Evolutionary conservation across 345 rosid species (phyloP).

Genomic region (Erysimum cheiranthoides): DNA sequence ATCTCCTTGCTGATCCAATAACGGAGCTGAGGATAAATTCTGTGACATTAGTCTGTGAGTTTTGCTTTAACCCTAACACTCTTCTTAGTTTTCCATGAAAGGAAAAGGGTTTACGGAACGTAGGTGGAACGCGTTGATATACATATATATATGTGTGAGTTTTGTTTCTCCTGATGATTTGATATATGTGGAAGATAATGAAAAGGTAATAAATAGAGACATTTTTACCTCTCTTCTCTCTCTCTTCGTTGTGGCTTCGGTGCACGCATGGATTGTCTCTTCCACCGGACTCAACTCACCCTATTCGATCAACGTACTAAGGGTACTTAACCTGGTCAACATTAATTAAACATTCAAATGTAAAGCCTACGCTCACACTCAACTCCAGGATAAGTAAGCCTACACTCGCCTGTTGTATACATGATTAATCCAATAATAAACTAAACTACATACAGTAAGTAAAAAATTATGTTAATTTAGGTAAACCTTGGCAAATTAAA

Average conservation of each 20-base stretch:
- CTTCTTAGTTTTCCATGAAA: conserved; percentile 2
- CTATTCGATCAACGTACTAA: neutral
- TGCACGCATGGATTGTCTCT: neutral
- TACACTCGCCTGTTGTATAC: too few species aligned
- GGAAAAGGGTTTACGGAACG: conserved; percentile 6
- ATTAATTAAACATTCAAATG: neutral
- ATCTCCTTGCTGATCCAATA: conserved; percentile 67
- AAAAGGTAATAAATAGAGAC: conserved; percentile 13
- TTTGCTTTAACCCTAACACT: conserved; percentile 14
- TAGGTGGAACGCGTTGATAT: conserved; percentile 14
- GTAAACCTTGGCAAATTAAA: too few species aligned
- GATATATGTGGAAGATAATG: conserved; percentile 17
- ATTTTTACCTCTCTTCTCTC: neutral
- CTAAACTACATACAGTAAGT: neutral
- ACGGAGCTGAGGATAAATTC: neutral
- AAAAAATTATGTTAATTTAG: too few species aligned
- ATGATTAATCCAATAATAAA: neutral
- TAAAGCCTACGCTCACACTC: too few species aligned
- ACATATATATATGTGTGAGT: conserved; percentile 1
- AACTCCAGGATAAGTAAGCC: too few species aligned
- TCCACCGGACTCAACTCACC: neutral
- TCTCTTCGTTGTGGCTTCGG: neutral
- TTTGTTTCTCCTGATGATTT: conserved; percentile 8
- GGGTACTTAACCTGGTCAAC: neutral
- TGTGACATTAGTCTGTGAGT: conserved; percentile 28